Base-by-base conservation (phyloP, 1,284 basidiomycete genomes). In the Leccinum griseonigrum region DNA sequence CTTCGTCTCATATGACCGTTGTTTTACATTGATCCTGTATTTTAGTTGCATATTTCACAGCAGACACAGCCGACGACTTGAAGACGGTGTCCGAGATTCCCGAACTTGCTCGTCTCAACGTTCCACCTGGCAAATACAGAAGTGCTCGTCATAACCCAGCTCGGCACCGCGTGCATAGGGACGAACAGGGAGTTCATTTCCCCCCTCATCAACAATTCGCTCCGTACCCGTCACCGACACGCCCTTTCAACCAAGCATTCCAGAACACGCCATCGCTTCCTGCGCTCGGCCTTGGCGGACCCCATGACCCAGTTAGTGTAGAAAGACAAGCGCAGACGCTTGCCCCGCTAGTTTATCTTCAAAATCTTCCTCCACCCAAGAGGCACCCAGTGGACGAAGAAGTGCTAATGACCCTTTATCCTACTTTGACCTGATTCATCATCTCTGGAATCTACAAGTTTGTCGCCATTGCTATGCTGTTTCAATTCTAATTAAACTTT, bases 41-140 rank as follows among this genome's bases (percentile, higher is more conserved):
- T 63, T 36, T 66, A 91, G 88, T 89, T 65, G 88, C 89, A 32
- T 91, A 91, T 74, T 90, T 85, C 66, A 88, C 86, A 2, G 79
- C 84, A 57, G 83, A 85, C 40, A 83, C 86, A 0, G 71, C 85
- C 40, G 79, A 85, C 56, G 76, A 77, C 57, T 79, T 91, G 36
- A 75, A 71, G 53, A 85, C 83, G 1, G 79, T 91, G 60, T 82
- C 87, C 59, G 82, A 88, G 60, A 74, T 84, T 50, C 83, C 83
- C 3, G 71, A 78, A 50, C 79, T 91, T 40, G 78, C 80, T 9
- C 68, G 68, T 36, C 71, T 91, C 26, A 69, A 74, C 10, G 85
- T 88, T 22, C 89, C 90, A 0, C 73, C 75, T 5, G 85, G 84
- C 29, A 80, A 77, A 60, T 91, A 90, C 68, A 80, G 77, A 64